Evolutionary conservation across 2,329 filamentous ascomycete species (phyloP).

Genomic region (Xylaria sp.): DNA sequence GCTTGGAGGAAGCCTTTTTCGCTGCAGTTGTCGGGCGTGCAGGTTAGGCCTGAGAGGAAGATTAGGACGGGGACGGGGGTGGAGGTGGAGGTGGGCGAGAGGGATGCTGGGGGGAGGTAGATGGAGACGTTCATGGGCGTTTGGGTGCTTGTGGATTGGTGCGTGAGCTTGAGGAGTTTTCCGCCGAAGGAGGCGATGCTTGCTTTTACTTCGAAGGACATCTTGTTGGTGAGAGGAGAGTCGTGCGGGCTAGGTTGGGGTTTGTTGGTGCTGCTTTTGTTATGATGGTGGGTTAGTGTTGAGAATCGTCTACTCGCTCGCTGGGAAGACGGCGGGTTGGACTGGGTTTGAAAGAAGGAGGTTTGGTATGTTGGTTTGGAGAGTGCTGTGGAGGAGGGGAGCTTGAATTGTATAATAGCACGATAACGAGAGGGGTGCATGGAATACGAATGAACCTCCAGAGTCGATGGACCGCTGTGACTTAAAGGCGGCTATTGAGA

Average conservation of each 20-base stretch:
- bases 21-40: conserved; percentile 86
- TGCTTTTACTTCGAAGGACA: conserved; percentile 90
- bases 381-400: background rate
- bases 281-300: background rate
- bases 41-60: conserved; percentile 94
- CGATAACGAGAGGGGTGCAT: background rate
- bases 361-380: background rate
- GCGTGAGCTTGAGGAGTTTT: conserved; percentile 92
- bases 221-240: conserved; percentile 53
- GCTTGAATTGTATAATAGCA: background rate
- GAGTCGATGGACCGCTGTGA: no score
- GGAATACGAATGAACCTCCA: no score
- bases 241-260: background rate
- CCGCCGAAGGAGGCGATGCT: conserved; percentile 93
- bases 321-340: background rate
- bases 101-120: conserved; percentile 74
- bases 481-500: no score
- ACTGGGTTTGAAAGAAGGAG: background rate
- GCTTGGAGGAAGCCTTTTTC: conserved; percentile 93
- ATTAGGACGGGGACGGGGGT: conserved; percentile 80
- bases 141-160: conserved; percentile 80
- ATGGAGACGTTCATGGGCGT: conserved; percentile 95
- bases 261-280: background rate
- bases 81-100: conserved; percentile 47
- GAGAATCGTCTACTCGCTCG: background rate